phyloP scores from a whole-genome alignment of 176 grass and related monocot genomes.

The Pontederia paniculata region DNA sequence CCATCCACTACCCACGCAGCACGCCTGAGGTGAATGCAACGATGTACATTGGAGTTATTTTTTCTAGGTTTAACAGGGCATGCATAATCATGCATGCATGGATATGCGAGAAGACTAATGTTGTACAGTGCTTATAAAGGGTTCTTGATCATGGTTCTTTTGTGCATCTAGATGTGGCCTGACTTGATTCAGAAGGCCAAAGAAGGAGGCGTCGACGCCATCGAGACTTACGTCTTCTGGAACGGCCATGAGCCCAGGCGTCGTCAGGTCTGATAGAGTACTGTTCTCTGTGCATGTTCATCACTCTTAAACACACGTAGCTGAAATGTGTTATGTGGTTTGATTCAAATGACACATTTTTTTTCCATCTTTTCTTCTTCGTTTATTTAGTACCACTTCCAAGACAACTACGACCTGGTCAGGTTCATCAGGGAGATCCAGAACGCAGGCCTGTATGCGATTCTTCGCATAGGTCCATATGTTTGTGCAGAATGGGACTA shows the following conservation, averaged over 20 bases:
- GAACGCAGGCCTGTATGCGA: constrained; percentile 30
- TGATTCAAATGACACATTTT: neutral
- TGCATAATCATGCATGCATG: too few relatives aligned
- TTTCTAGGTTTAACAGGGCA: neutral
- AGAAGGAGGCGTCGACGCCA: constrained; percentile 44
- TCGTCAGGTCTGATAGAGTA: constrained; percentile 23
- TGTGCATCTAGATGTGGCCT: constrained; percentile 40
- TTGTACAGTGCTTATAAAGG: too few relatives aligned
- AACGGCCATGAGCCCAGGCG: constrained; percentile 39
- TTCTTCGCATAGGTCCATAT: constrained; percentile 45
- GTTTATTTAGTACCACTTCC: constrained; percentile 41
- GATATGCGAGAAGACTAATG: too few relatives aligned
- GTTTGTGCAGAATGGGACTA: constrained; percentile 47
- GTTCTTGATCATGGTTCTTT: neutral
- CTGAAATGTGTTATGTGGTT: neutral
- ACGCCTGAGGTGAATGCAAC: constrained; percentile 17
- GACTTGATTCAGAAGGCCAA: constrained; percentile 43
- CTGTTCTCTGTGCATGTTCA: neutral
- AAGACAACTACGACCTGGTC: constrained; percentile 36
- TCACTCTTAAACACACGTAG: too few relatives aligned
- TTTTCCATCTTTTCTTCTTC: neutral
- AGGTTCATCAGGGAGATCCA: constrained; percentile 52
- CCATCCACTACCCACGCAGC: constrained; percentile 38
- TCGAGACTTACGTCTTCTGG: constrained; percentile 62
- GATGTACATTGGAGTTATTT: neutral